A percentile compares a stretch with the other conserved stretches of the same genome.
phyloP scores from a whole-genome alignment of 2,329 filamentous ascomycete species.

The Colletotrichum musicola region DNA sequence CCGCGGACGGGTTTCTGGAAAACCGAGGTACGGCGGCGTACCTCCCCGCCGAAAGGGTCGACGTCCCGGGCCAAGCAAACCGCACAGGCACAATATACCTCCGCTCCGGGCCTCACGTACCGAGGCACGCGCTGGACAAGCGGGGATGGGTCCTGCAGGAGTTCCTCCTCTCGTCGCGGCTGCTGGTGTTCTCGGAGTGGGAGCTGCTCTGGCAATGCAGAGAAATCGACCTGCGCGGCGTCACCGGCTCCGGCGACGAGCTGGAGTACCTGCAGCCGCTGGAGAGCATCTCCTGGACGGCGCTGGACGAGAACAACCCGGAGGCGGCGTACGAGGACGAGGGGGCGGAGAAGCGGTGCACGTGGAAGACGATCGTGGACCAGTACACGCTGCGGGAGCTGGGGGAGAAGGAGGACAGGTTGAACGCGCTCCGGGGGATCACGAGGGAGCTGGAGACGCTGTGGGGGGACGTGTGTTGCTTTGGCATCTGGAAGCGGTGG shows the following conservation, averaged over 20 bases:
- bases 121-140: constrained; percentile 26
- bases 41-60: not conserved
- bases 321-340: not conserved
- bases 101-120: not conserved
- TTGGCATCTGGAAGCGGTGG: constrained; percentile 27
- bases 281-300: constrained; percentile 16
- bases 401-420: not conserved
- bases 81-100: constrained; percentile 6
- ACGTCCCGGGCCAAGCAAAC: not conserved
- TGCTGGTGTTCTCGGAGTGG: constrained; percentile 39
- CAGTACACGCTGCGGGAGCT: constrained; percentile 23
- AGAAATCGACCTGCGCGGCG: constrained; percentile 23
- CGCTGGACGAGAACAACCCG: not conserved
- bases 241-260: not conserved
- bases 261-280: constrained; percentile 32
- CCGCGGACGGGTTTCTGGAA: constrained; percentile 13
- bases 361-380: constrained; percentile 25
- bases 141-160: constrained; percentile 41
- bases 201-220: constrained; percentile 41
- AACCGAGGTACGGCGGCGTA: not conserved
- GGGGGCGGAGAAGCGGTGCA: constrained; percentile 3
- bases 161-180: constrained; percentile 39
- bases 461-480: constrained; percentile 12
- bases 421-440: constrained; percentile 8
- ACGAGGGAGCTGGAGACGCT: constrained; percentile 25